A percentile compares a stretch with the other conserved stretches of the same genome.
phyloP scores from a whole-genome alignment of 2,329 filamentous ascomycete genomes.

The Endocalyx cinctus region DNA sequence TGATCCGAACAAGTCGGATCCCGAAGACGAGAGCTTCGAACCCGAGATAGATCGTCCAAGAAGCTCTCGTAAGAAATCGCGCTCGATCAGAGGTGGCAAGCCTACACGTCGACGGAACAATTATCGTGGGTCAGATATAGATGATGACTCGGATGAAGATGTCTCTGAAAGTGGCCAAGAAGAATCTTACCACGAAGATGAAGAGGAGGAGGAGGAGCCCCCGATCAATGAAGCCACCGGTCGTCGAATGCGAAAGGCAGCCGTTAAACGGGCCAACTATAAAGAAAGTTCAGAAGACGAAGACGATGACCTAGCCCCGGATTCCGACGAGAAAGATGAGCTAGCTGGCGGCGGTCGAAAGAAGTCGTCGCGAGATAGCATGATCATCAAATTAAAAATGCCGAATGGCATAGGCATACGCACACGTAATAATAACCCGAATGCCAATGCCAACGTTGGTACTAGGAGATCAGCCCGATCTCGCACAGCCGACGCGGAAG shows the following conservation, averaged over 20 bases:
- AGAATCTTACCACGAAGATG: slow-evolving; percentile 42
- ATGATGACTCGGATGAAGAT: slow-evolving; percentile 52
- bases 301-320: slow-evolving; percentile 29
- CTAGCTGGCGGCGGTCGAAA: slow-evolving; percentile 28
- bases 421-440: slow-evolving; percentile 13
- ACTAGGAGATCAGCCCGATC: slow-evolving; percentile 48
- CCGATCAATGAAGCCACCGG: slow-evolving; percentile 36
- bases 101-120: slow-evolving; percentile 19
- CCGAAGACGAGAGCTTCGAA: slow-evolving; percentile 63
- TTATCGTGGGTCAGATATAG: slow-evolving; percentile 59
- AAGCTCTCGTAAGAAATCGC: slow-evolving; percentile 28
- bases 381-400: slow-evolving; percentile 42
- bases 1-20: slow-evolving; percentile 63
- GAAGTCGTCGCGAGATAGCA: slow-evolving; percentile 25
- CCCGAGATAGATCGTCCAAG: slow-evolving; percentile 38
- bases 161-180: slow-evolving; percentile 50
- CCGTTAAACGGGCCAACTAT: slow-evolving; percentile 40
- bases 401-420: slow-evolving; percentile 18
- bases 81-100: slow-evolving; percentile 29
- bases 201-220: slow-evolving; percentile 31
- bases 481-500: slow-evolving; percentile 50
- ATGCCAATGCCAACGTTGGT: slow-evolving; percentile 12
- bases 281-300: slow-evolving; percentile 39
- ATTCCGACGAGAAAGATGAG: slow-evolving; percentile 32
- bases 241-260: slow-evolving; percentile 40